These are phyloP conservation scores for Rhodotorula paludigena DNA, from an alignment of 768 basidiomycete species.

Conservation along the genomic window DNA sequence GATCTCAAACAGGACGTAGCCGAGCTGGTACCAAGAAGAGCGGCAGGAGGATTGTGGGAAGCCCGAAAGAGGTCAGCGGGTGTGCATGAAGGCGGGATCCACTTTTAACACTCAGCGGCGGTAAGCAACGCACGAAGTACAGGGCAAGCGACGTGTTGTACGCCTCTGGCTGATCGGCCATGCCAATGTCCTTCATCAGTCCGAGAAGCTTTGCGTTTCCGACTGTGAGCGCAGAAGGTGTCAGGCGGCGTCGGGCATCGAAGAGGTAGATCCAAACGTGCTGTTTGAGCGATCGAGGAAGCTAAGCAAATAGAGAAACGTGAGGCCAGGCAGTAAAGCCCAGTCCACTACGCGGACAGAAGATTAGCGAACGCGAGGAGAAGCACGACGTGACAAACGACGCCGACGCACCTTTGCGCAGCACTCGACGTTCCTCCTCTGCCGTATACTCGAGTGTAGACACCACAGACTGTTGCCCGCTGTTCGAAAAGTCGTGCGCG, in stretches of 20 bases:
- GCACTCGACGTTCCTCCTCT: background rate
- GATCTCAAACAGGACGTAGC: slow-evolving; percentile 35
- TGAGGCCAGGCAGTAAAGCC: slow-evolving; percentile 20
- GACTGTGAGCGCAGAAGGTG: background rate
- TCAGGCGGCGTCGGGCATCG: too few relatives aligned
- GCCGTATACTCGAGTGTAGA: background rate
- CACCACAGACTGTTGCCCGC: background rate
- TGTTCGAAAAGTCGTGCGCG: background rate
- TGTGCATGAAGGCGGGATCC: too few relatives aligned
- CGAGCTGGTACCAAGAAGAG: background rate
- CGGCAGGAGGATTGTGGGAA: background rate
- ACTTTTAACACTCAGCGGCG: background rate
- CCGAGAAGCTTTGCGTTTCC: slow-evolving; percentile 25
- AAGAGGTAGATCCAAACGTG: background rate
- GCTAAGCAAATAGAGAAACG: slow-evolving; percentile 22
- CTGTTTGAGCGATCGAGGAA: slow-evolving; percentile 28
- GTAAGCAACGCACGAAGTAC: background rate
- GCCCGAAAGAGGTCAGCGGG: background rate
- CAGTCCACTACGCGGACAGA: slow-evolving; percentile 4
- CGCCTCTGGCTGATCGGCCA: background rate
- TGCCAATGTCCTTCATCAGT: slow-evolving; percentile 26
- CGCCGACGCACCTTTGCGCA: background rate
- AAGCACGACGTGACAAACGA: background rate
- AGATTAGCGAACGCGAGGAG: background rate
- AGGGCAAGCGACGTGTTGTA: slow-evolving; percentile 29